Evolutionary conservation across 345 rosid genomes (phyloP).

Genomic region (Eucalyptus sp.): DNA sequence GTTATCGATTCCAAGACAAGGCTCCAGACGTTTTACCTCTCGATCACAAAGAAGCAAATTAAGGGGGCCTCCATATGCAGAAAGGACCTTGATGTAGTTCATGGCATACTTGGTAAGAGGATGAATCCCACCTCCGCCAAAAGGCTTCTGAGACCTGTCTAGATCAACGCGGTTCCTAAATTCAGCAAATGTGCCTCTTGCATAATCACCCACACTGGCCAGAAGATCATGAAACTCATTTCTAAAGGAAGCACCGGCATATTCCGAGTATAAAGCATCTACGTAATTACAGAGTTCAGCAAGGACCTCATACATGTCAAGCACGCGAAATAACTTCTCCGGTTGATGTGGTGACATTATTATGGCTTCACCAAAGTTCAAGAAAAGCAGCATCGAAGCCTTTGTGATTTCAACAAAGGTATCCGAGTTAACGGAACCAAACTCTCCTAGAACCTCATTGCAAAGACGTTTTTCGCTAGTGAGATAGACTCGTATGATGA

Average conservation of each 20-base stretch:
- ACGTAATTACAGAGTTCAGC: slow-evolving; percentile 31
- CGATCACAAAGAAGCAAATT: slow-evolving; percentile 38
- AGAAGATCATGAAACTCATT: slow-evolving; percentile 41
- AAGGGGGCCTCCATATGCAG: slow-evolving; percentile 33
- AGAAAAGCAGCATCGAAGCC: slow-evolving; percentile 30
- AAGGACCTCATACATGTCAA: slow-evolving; percentile 60
- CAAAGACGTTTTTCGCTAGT: slow-evolving; percentile 52
- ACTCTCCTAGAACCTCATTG: slow-evolving; percentile 40
- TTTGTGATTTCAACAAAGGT: slow-evolving; percentile 51
- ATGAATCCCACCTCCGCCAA: slow-evolving; percentile 47
- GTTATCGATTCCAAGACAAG: slow-evolving; percentile 4
- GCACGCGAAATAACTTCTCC: slow-evolving; percentile 54
- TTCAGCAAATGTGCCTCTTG: slow-evolving; percentile 29
- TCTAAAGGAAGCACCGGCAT: slow-evolving; percentile 33
- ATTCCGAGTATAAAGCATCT: slow-evolving; percentile 41
- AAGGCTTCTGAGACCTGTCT: slow-evolving; percentile 24
- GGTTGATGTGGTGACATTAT: slow-evolving; percentile 38
- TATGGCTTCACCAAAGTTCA: slow-evolving; percentile 72
- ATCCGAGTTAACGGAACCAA: slow-evolving; percentile 14
- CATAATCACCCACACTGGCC: slow-evolving; percentile 21
- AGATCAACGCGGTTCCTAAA: slow-evolving; percentile 35
- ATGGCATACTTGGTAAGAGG: slow-evolving; percentile 65
- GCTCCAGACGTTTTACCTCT: slow-evolving; percentile 15
- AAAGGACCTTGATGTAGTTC: slow-evolving; percentile 60
- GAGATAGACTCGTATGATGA: slow-evolving; percentile 35